Conservation (phyloP, 148 eudicot genomes). For the Camellia sinensis region DNA sequence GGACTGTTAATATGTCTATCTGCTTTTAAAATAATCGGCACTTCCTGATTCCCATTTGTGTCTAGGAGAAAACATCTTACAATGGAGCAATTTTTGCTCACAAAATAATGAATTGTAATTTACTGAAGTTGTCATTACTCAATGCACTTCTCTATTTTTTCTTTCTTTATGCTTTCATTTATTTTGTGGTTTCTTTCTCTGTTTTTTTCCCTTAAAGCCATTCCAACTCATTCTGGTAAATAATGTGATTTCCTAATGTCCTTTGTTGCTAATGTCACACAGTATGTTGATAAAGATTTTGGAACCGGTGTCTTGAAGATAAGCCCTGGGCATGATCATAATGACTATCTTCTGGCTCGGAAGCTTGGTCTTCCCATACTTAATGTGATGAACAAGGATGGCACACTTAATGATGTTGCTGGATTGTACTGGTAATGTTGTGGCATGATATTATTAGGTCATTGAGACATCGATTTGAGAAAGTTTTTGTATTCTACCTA, state of each 20-base stretch:
- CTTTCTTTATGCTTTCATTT: background rate
- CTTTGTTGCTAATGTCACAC: slow-evolving; percentile 22
- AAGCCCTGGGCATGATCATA: slow-evolving; percentile 99
- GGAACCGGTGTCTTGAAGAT: slow-evolving; percentile 98
- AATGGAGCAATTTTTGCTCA: background rate
- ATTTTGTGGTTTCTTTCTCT: background rate
- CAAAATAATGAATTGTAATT: background rate
- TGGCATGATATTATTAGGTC: background rate
- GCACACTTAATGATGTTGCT: slow-evolving; percentile 90
- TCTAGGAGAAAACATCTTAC: background rate
- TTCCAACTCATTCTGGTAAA: background rate
- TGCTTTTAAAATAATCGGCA: background rate
- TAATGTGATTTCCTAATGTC: slow-evolving; percentile 14
- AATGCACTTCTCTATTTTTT: background rate
- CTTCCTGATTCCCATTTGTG: background rate
- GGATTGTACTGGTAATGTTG: slow-evolving; percentile 66
- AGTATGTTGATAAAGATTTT: slow-evolving; percentile 92
- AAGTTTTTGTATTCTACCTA: slow-evolving; percentile 4
- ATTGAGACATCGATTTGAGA: background rate
- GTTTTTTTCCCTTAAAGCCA: background rate
- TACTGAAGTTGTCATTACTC: background rate
- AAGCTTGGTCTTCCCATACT: slow-evolving; percentile 96
- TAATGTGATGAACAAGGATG: slow-evolving; percentile 94
- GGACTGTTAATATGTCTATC: background rate
- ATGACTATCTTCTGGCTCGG: slow-evolving; percentile 93